Conservation (phyloP, 1,284 basidiomycete genomes). For the Veloboletus limbatus region DNA sequence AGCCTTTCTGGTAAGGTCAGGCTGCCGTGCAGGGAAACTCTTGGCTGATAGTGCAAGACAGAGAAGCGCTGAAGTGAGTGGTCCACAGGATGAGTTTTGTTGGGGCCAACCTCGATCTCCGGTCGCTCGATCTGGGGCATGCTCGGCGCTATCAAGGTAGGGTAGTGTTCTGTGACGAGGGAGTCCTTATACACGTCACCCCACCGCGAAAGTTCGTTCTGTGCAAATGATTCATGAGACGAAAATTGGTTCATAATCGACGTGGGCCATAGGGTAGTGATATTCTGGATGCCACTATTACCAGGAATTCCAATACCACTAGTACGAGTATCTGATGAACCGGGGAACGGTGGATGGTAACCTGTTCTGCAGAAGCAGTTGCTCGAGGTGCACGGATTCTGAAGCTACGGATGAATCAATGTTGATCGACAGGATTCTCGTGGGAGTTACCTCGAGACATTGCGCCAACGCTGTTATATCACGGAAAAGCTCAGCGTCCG, state of each 20-base stretch:
- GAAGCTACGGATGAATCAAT: constrained; percentile 1
- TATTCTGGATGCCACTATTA: not conserved
- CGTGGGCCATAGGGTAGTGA: not conserved
- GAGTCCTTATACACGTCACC: not conserved
- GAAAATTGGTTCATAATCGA: too few relatives aligned
- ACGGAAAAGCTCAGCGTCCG: not conserved
- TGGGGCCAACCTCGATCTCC: constrained; percentile 1
- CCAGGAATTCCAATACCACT: not conserved
- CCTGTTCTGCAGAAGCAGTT: not conserved
- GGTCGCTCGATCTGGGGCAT: not conserved
- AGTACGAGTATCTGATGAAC: not conserved
- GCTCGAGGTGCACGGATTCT: not conserved
- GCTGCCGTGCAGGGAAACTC: not conserved
- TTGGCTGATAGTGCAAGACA: not conserved
- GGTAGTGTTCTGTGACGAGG: not conserved
- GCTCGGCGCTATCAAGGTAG: not conserved
- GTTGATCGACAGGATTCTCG: not conserved
- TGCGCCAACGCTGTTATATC: not conserved
- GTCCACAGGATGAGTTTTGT: not conserved
- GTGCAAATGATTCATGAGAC: too few relatives aligned
- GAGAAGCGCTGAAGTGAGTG: not conserved
- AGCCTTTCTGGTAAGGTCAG: not conserved
- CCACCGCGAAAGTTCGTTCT: not conserved
- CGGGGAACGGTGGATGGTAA: not conserved
- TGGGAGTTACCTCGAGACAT: constrained; percentile 4